Evolutionary conservation across 352 stramenopile species (phyloP).

Genomic region (Phytophthora foliorum): DNA sequence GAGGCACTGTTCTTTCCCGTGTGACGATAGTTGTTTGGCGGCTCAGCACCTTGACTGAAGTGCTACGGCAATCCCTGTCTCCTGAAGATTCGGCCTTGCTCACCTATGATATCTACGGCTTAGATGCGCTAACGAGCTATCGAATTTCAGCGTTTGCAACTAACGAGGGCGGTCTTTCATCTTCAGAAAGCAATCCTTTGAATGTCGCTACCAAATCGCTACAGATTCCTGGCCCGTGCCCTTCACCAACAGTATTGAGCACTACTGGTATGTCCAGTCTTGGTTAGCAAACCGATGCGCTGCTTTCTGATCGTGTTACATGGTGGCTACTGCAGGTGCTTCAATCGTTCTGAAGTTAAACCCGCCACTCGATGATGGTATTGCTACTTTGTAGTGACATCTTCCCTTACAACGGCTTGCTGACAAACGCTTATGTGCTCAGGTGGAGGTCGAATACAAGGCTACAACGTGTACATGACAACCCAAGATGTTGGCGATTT

Average conservation of each 20-base stretch:
- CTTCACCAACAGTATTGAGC: constrained; percentile 47
- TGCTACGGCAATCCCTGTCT: constrained; percentile 14
- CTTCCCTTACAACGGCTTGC: neutral
- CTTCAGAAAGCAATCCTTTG: constrained; percentile 29
- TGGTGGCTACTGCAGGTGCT: constrained; percentile 37
- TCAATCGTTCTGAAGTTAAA: constrained; percentile 53
- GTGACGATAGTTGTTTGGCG: constrained; percentile 39
- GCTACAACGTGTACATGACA: constrained; percentile 69
- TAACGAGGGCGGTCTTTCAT: constrained; percentile 32
- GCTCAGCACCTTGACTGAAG: constrained; percentile 9
- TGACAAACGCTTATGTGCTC: neutral
- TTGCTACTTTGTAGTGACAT: neutral
- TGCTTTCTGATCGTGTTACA: neutral
- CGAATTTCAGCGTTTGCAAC: constrained; percentile 39
- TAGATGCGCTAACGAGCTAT: constrained; percentile 50
- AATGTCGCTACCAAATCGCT: constrained; percentile 27
- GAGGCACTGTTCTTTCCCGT: constrained; percentile 37
- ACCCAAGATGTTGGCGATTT: constrained; percentile 40
- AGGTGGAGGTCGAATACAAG: constrained; percentile 61
- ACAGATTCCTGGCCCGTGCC: constrained; percentile 50
- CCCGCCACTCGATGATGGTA: constrained; percentile 55
- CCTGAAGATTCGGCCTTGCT: constrained; percentile 20
- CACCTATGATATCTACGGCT: constrained; percentile 38
- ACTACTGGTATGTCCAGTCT: constrained; percentile 46
- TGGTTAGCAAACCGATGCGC: neutral